Conservation (phyloP, 306 rosid species). For the Purshia tridentata region DNA sequence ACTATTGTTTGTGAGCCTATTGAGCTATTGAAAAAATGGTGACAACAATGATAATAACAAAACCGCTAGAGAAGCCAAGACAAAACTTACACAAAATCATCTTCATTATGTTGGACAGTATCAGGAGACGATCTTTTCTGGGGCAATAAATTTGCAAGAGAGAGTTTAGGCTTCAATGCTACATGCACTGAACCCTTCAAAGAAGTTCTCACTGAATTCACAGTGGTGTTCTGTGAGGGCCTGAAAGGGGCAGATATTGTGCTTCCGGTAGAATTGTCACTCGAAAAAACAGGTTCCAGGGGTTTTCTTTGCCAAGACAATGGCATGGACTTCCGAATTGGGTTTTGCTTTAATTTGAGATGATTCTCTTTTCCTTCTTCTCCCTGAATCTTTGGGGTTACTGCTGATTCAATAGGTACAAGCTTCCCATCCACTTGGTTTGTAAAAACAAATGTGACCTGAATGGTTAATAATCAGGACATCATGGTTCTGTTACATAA, state of each 20-base stretch:
- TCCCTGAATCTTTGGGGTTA: slow-evolving; percentile 41
- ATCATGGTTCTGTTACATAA: neutral
- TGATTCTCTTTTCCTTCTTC: slow-evolving; percentile 40
- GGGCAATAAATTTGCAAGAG: slow-evolving; percentile 50
- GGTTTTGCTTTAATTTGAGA: slow-evolving; percentile 34
- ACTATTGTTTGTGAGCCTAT: neutral
- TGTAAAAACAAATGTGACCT: slow-evolving; percentile 87
- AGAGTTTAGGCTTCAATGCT: slow-evolving; percentile 30
- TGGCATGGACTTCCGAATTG: slow-evolving; percentile 34
- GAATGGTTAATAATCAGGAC: slow-evolving; percentile 16
- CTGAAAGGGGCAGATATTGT: slow-evolving; percentile 33
- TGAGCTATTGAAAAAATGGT: neutral
- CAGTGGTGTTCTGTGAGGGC: slow-evolving; percentile 33
- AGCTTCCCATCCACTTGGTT: slow-evolving; percentile 92
- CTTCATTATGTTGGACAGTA: slow-evolving; percentile 27
- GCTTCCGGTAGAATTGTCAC: slow-evolving; percentile 29
- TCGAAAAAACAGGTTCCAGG: slow-evolving; percentile 35
- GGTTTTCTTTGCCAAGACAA: slow-evolving; percentile 44
- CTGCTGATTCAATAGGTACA: slow-evolving; percentile 64
- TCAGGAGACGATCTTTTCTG: slow-evolving; percentile 65
- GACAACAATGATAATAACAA: neutral
- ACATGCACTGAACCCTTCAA: slow-evolving; percentile 34
- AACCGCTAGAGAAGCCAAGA: neutral
- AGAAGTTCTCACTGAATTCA: slow-evolving; percentile 34
- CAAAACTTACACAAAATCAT: slow-evolving; percentile 40